Conservation (phyloP, 2,329 filamentous ascomycete species). For the Tolypocladium tundrense region DNA sequence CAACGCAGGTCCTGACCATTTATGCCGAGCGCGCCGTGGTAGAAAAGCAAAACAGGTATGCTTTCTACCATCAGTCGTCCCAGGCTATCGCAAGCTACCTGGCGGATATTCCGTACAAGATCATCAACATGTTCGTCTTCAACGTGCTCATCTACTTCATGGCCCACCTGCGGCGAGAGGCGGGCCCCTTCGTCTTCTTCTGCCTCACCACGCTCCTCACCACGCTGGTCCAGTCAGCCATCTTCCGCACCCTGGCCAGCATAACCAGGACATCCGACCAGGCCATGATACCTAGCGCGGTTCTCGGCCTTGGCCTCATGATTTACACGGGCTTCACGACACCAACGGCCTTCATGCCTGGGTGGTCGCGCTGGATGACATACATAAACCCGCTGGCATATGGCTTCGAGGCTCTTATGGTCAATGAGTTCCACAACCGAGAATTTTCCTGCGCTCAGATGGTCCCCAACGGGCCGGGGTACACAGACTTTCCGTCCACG, state of each 20-base stretch:
- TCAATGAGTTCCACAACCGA: slow-evolving; percentile 69
- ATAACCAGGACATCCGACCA: slow-evolving; percentile 60
- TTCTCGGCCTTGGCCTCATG: slow-evolving; percentile 57
- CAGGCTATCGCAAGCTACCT: slow-evolving; percentile 82
- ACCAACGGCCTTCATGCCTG: slow-evolving; percentile 58
- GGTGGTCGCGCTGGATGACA: slow-evolving; percentile 75
- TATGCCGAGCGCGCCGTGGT: slow-evolving; percentile 87
- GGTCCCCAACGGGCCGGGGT: slow-evolving; percentile 7
- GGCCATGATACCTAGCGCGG: slow-evolving; percentile 48
- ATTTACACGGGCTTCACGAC: slow-evolving; percentile 65
- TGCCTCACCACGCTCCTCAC: slow-evolving; percentile 63
- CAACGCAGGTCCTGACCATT: slow-evolving; percentile 59
- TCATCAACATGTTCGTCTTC: slow-evolving; percentile 62
- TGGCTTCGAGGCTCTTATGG: slow-evolving; percentile 68
- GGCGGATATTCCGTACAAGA: slow-evolving; percentile 69
- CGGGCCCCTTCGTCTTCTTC: slow-evolving; percentile 79
- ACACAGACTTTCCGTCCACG: slow-evolving; percentile 15
- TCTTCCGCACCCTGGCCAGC: slow-evolving; percentile 74
- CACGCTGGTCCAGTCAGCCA: slow-evolving; percentile 72
- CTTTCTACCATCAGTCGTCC: slow-evolving; percentile 86
- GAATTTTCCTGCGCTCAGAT: slow-evolving; percentile 40
- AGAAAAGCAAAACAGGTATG: slow-evolving; percentile 80
- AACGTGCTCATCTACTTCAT: slow-evolving; percentile 81
- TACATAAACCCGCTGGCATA: slow-evolving; percentile 73
- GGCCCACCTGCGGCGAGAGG: slow-evolving; percentile 64